Base-by-base conservation (phyloP, 1,284 basidiomycete genomes). In the Sparassis latifolia region DNA sequence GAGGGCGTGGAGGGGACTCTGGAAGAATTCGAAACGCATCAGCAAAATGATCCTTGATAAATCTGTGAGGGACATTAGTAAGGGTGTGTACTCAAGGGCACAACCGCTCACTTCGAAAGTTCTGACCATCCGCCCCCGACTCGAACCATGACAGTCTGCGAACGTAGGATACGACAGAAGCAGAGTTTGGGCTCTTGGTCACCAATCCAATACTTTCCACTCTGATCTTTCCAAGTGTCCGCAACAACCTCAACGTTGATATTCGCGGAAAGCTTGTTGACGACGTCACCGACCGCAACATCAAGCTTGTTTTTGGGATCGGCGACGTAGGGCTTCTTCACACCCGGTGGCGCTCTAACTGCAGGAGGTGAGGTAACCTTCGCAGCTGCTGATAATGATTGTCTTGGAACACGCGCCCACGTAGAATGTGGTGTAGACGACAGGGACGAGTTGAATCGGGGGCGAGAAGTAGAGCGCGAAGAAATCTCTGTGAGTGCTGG, bases 51-150 rank as follows among this genome's bases (percentile, higher is more conserved):
- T 85, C 82, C 58, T 84, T 78, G 55, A 94, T 86, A 68, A 94
- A 94, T 64, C 92, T 92, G 51, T n/a, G 50, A 20, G 20, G 20
- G 20, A 20, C 20, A 20, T 20, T 20, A 20, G 20, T 44, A 44
- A 20, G 20, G 20, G 20, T 20, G 20, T 20, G 20, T 20, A 20
- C 20, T 20, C 47, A 45, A 46, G 33, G 38, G 37, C 41, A 33
- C 46, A 39, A 44, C 20, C 12, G 74, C 84, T 52, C 66, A 92
- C 91, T 83, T 92, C 9, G 89, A 91, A 51, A 96, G 69, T 66
- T 95, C 92, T 49, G 82, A 74, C 93, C 93, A 96, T n/a, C 93
- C 93, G 43, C 93, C 93, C 32, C 93, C 92, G 12, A 95, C 90
- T 53, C 92, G 82, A 40, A 97, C 92, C 93, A 97, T 96, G 54